Base-by-base conservation (phyloP, 164 flowering plant species). In the Santalum album region DNA sequence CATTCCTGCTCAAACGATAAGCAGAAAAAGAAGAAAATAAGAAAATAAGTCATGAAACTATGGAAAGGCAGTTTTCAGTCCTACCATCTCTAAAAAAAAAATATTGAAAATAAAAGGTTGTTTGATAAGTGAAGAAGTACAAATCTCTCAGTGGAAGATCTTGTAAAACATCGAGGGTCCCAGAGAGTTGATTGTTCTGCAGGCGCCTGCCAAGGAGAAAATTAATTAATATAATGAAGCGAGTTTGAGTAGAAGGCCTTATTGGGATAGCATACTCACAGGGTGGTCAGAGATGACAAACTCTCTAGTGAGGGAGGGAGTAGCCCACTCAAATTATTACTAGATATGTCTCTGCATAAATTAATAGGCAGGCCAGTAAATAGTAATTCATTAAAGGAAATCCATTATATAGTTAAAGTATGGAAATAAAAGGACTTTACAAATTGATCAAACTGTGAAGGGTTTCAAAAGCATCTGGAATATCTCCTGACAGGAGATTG, bases 181-280 rank as follows among this genome's bases (percentile, higher is more conserved):
- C 99, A 27, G 95, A 75, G 7, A 92, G 76, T 53, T 79, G 80
- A 70, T 92, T 92, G 69, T 78, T 66, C 81, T 92, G 96, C 78
- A 92, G 46, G 53, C 64, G 89, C 48, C 99, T 92, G 94, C 67
- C 56, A 69, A 69, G 6, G 15, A 40, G 17, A 63, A 43, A 61
- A 38, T 42, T 49, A 46, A 58, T 57, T 38, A 34, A 24, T 7
- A 49, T 12, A 2, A 23, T 16, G 11, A 15, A 24, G 35, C 42
- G n/a, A 34, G 22, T 36, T 4, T 3, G 48, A 12, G 12, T 14
- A 52, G 16, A 38, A 19, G 3, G 29, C 18, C 10, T 17, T 29
- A 9, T 29, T 10, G 39, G 6, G 22, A 21, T 47, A 59, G 55
- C 26, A 29, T 47, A 74, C 96, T 69, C 64, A 92, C 96, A 89